Percentiles rank a stretch among this genome's conserved stretches.
Conservation (phyloP, 2,329 filamentous ascomycete species). For the Didymellaceae sp. region DNA sequence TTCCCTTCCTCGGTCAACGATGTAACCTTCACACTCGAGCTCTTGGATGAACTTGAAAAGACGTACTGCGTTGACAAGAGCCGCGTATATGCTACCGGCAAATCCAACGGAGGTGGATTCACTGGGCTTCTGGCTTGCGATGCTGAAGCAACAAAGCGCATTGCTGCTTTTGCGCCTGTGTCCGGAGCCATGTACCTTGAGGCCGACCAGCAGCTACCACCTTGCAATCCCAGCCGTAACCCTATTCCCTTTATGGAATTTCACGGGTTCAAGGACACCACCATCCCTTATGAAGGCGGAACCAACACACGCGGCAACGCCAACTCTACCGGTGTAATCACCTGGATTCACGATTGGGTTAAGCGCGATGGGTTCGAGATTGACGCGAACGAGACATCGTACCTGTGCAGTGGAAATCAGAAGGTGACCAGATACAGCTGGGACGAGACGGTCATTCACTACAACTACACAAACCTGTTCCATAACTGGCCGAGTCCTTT, state of each 20-base stretch:
- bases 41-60: slow-evolving; percentile 49
- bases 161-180: slow-evolving; percentile 60
- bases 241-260: slow-evolving; percentile 53
- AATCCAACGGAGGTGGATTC: slow-evolving; percentile 63
- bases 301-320: slow-evolving; percentile 28
- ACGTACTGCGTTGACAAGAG: slow-evolving; percentile 55
- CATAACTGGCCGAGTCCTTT: slow-evolving; percentile 52
- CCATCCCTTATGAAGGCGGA: slow-evolving; percentile 52
- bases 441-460: slow-evolving; percentile 48
- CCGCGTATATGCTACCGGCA: slow-evolving; percentile 57
- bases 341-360: slow-evolving; percentile 50
- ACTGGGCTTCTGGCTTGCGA: slow-evolving; percentile 58
- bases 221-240: slow-evolving; percentile 36
- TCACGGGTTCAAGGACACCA: slow-evolving; percentile 52
- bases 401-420: slow-evolving; percentile 40
- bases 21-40: slow-evolving; percentile 53
- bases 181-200: slow-evolving; percentile 56
- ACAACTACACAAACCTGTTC: slow-evolving; percentile 46
- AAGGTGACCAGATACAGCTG: slow-evolving; percentile 34
- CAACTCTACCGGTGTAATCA: slow-evolving; percentile 25
- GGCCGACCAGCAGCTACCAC: slow-evolving; percentile 23
- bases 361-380: slow-evolving; percentile 42
- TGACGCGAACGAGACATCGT: slow-evolving; percentile 33
- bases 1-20: slow-evolving; percentile 51
- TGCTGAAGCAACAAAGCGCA: slow-evolving; percentile 47